Base-by-base conservation (phyloP, 2,329 filamentous ascomycete genomes). In the Monosporascus sp. region DNA sequence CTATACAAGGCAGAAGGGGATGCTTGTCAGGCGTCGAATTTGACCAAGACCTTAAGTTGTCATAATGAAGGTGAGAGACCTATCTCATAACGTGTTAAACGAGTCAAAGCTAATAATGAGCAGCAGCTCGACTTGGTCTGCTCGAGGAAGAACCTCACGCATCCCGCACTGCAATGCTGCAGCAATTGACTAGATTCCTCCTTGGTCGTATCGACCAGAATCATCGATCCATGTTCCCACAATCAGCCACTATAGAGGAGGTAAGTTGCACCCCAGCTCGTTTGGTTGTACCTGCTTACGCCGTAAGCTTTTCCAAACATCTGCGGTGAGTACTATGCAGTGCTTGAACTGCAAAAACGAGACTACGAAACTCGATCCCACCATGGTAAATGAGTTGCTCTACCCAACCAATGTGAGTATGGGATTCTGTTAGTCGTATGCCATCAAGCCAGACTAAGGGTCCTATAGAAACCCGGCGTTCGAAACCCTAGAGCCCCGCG, bases 21-120 rank as follows among this genome's bases (percentile, higher is more conserved):
- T 53, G 96, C 95, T 55, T 99, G 94, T 61, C 94, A 99, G 68
- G 94, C 94, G 15, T 96, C 93, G 0, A 99, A 99, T 66, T 81
- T 99, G 58, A 76, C 97, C 35, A 96, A 94, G 69, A 89, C 91
- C 0, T 86, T 99, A 54, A 92, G 89, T 67, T 87, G 86, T 59
- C 87, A 91, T 57, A 86, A 89, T 2, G 89, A 92, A 75, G 86
- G 85, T 79, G 70, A 52, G 74, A 65, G 18, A 15, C 26, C 11
- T 17, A 35, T 8, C 22, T 18, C 37, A 15, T 31, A 11, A n/a
- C 41, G 22, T 35, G 1, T 45, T 46, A 22, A 52, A 55, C 7
- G 37, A 17, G 31, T 8, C 22, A 5, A 43, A 43, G 48, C 66
- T 68, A 51, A 71, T 56, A 11, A 40, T 51, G 18, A 18, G 28